These are phyloP conservation scores for Patellifolia procumbens DNA, from an alignment of 179 eudicot genomes.

Conservation along the genomic window DNA sequence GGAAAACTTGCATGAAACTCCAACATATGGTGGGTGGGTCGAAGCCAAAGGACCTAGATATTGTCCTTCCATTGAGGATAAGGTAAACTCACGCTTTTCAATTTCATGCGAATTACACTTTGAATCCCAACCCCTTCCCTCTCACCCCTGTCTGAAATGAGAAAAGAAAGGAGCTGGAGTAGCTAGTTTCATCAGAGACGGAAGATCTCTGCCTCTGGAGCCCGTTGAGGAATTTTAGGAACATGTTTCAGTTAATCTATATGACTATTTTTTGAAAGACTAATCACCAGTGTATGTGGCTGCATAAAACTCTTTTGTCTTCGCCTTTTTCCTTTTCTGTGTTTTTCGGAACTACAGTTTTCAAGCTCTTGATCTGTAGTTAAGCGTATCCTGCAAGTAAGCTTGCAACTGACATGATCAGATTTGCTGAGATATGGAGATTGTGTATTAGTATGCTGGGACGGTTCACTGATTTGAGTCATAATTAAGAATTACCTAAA, in stretches of 20 bases:
- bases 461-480: background rate
- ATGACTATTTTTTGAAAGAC: background rate
- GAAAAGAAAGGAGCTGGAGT: background rate
- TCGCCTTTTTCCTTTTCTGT: slow-evolving; percentile 6
- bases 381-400: background rate
- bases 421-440: background rate
- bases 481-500: background rate
- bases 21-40: slow-evolving; percentile 99
- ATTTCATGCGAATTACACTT: background rate
- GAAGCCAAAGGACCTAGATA: slow-evolving; percentile 99
- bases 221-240: background rate
- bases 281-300: background rate
- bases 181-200: background rate
- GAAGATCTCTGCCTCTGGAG: background rate
- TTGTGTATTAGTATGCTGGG: background rate
- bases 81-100: slow-evolving; percentile 48
- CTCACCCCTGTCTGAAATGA: background rate
- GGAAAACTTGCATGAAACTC: slow-evolving; percentile 97
- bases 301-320: background rate
- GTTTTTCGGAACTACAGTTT: background rate
- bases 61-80: slow-evolving; percentile 99
- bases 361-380: background rate
- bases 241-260: background rate
- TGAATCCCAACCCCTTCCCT: background rate
- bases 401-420: background rate